Conservation (phyloP, 257 asterid genomes). For the Osmanthus fragrans region DNA sequence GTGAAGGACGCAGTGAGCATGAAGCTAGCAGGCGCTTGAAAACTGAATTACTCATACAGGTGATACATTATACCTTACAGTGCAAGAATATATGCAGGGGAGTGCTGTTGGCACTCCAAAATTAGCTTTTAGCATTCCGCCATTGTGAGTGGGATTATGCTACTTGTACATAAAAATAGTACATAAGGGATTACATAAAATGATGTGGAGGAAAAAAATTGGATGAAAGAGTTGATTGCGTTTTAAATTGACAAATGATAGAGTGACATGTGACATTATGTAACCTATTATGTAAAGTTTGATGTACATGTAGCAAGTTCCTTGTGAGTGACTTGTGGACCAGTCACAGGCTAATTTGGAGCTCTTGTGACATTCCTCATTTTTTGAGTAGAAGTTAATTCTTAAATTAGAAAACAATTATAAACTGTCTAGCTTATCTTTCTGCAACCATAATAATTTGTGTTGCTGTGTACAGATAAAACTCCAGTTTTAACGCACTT, state of each 20-base stretch:
- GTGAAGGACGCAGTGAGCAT: constrained; percentile 98
- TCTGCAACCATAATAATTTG: constrained; percentile 1
- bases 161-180: no score
- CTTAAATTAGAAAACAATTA: background rate
- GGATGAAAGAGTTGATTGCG: no score
- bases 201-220: no score
- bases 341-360: background rate
- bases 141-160: background rate
- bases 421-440: background rate
- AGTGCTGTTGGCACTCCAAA: background rate
- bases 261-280: no score
- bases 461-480: constrained; percentile 8
- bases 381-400: background rate
- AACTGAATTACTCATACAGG: constrained; percentile 98
- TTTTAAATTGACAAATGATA: no score
- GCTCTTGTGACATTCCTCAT: background rate
- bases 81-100: constrained; percentile 13
- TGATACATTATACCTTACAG: constrained; percentile 29
- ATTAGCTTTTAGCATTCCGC: background rate
- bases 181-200: no score
- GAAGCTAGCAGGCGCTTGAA: constrained; percentile 98
- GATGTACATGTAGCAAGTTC: no score
- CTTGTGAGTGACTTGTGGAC: background rate
- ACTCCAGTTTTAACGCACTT: constrained; percentile 3
- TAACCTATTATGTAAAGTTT: no score